These are phyloP conservation scores for Trichosanthes cucumerina DNA, from an alignment of 306 rosid genomes.

Conservation along the genomic window DNA sequence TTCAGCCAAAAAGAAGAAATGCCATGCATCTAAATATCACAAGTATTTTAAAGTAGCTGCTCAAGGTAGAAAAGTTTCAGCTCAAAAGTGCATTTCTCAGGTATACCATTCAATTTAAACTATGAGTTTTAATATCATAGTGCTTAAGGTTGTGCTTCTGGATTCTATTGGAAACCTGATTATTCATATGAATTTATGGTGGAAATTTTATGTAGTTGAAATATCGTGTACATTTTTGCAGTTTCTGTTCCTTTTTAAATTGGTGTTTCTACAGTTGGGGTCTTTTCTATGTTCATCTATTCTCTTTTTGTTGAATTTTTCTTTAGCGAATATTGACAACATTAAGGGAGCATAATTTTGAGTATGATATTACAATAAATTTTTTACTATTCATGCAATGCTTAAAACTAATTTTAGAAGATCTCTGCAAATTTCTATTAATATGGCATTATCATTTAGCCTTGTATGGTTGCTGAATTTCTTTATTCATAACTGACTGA, in stretches of 20 bases:
- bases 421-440: neutral
- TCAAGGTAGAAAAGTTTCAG: conserved; percentile 20
- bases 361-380: neutral
- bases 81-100: conserved; percentile 30
- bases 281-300: neutral
- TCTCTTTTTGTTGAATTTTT: neutral
- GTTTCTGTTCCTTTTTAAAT: neutral
- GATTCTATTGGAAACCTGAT: neutral
- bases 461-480: neutral
- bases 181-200: neutral
- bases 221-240: neutral
- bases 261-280: neutral
- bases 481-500: conserved; percentile 11
- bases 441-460: neutral
- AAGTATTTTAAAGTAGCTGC: conserved; percentile 27
- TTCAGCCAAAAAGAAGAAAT: conserved; percentile 34
- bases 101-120: conserved; percentile 16
- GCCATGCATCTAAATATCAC: conserved; percentile 21
- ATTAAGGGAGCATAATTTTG: neutral
- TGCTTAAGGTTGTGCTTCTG: neutral
- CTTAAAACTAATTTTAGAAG: neutral
- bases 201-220: neutral
- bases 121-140: neutral
- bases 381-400: neutral
- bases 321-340: neutral